Evolutionary conservation across 2,329 filamentous ascomycete genomes (phyloP), one percentile per base, ranked within the genome.

Genomic region (Colletotrichum liaoningense): DNA sequence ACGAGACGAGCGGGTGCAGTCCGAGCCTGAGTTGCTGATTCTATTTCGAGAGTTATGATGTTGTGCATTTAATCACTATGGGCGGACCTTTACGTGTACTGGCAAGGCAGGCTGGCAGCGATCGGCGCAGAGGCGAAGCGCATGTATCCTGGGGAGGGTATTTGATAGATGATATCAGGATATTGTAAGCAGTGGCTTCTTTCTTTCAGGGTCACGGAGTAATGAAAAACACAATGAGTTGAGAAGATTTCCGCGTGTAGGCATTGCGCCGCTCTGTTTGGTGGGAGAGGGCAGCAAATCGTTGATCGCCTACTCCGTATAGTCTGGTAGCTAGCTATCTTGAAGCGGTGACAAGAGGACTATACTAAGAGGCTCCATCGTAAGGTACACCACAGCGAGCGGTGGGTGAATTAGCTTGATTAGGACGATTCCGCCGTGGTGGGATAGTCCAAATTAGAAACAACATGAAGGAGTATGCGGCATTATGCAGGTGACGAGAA

Each of bases 101-200:
- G 28, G 67, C 67, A 71, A 42, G 70, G 55, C 56, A 71, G 56
- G 56, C 71, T 60, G 67, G 62, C 56, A 56, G 67, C 71, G 67
- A 73, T 68, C 22, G 67, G 71, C 71, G 71, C 68, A 73, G 71
- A 73, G 67, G 71, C 71, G 66, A 73, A 65, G 70, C 49, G 67
- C 67, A 60, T 42, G 59, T 69, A 30, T 60, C 33, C 28, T 9
- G 60, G 42, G 42, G 35, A 55, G 65, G 64, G 35, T 46, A 55
- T 70, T 64, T 64, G 66, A 73, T 56, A 58, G 55, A 65, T 65
- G 64, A 63, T 38, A 62, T 70, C 56, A 59, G 54, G 54, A 16
- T 65, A 70, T 60, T 70, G 55, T 63, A 60, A 54, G 68, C 49
- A 73, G 30, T 14, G 3, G 24, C 54, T 52, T 35, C 14, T 65